Base-by-base conservation (phyloP, 2,329 filamentous ascomycete genomes). In the Microcyclospora tardicrescens region DNA sequence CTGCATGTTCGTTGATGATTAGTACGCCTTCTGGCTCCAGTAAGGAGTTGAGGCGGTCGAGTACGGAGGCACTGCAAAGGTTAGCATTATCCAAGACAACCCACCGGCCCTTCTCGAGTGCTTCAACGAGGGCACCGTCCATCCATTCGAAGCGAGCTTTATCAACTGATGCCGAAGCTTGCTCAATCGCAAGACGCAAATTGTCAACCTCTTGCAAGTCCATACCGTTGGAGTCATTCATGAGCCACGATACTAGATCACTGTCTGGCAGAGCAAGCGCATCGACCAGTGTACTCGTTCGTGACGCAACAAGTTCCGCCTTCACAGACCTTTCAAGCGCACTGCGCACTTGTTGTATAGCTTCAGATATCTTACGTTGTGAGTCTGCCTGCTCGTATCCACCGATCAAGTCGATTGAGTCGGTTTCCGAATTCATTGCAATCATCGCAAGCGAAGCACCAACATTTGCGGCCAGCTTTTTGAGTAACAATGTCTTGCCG, bases 81-180 rank as follows among this genome's bases (percentile, higher is more conserved):
- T 98, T 98, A 43, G 93, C 91, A 60, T 98, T 95, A 61, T 98
- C 91, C 15, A 98, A 75, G 10, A 98, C 79, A 13, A 98, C 69
- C 91, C 91, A 98, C 43, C 86, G 75, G 11, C 91, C 91, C 49
- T 80, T 69, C 54, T 93, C 73, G 10, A 96, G 68, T 32, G 91
- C 89, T 51, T 86, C 81, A 35, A 96, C 81, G 33, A 98, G 78
- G 35, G 93, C 75, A 41, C 93, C 91, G 57, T 98, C 89, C 2
- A 93, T 77, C 91, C 91, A 98, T 59, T 94, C 85, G 56, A 98
- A 98, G 2, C 81, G 79, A 15, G 86, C 84, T 45, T 80, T 79
- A 15, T 79, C 75, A 16, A 84, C 71, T 2, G 67, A 62, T 27
- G 41, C 34, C 5, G 36, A 15, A 16, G 39, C 37, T 10, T 34